These are phyloP conservation scores for Colletotrichum sp. DNA, from an alignment of 2,329 filamentous ascomycete species.

Conservation along the genomic window DNA sequence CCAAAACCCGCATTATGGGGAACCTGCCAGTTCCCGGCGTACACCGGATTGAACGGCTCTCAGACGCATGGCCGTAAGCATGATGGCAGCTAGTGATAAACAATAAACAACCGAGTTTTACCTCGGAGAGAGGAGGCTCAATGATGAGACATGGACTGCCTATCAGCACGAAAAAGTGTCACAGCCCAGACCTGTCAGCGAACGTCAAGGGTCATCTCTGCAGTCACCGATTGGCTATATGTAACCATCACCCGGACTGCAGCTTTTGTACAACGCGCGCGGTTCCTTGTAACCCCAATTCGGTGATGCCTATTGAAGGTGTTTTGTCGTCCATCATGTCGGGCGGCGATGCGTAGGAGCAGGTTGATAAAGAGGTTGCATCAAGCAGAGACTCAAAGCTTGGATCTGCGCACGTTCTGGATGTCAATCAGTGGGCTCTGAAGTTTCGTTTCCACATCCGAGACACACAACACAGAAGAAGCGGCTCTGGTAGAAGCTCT, in stretches of 20 bases:
- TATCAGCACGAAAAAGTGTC: not conserved
- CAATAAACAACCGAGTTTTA: not conserved
- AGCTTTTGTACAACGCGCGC: not conserved
- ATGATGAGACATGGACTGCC: not conserved
- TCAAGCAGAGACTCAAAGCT: not conserved
- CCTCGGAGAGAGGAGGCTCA: slow-evolving; percentile 3
- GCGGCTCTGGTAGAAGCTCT: not conserved
- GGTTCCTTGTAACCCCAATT: not conserved
- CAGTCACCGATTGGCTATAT: not conserved
- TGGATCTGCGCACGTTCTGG: not conserved
- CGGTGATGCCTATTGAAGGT: not conserved
- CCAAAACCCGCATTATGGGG: not conserved
- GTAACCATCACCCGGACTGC: not conserved
- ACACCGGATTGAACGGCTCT: not conserved
- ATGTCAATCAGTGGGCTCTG: not conserved
- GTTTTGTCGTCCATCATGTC: not conserved
- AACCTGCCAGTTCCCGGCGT: not conserved
- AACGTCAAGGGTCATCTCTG: not conserved
- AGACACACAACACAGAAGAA: not conserved
- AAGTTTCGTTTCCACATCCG: not conserved
- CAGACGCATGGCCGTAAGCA: not conserved
- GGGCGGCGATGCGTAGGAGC: not conserved
- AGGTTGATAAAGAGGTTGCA: not conserved
- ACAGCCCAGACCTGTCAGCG: not conserved
- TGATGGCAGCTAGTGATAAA: not conserved